phyloP scores from a whole-genome alignment of 139 green algal species.

The Tetratostichococcus sp. region DNA sequence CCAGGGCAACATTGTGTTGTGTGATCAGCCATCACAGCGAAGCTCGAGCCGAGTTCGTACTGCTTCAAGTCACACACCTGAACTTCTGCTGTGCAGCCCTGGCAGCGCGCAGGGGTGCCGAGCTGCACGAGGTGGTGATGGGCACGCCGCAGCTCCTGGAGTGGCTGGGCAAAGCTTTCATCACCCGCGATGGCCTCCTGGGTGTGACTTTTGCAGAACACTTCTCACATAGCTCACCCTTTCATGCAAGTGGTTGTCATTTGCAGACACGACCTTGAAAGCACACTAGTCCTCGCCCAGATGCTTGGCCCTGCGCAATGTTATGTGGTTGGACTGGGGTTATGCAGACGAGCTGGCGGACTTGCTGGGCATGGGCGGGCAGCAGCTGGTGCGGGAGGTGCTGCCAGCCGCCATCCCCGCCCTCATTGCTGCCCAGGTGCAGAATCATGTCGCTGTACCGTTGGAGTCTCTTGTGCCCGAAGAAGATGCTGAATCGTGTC shows the following conservation, averaged over 20 bases:
- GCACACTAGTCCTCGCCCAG: too few relatives aligned
- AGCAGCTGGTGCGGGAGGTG: conserved; percentile 19
- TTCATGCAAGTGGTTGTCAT: too few relatives aligned
- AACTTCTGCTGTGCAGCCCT: conserved; percentile 18
- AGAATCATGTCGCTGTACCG: background rate
- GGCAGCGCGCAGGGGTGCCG: conserved; percentile 1
- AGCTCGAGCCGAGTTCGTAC: too few relatives aligned
- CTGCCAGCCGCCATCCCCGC: conserved; percentile 22
- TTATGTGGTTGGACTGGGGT: too few relatives aligned
- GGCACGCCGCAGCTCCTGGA: conserved; percentile 25
- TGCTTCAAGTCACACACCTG: background rate
- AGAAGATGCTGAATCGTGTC: too few relatives aligned
- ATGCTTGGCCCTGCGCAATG: too few relatives aligned
- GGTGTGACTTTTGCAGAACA: conserved; percentile 16
- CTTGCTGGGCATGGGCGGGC: conserved; percentile 18
- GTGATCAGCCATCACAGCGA: too few relatives aligned
- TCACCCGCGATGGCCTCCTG: conserved; percentile 21
- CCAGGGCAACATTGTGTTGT: too few relatives aligned
- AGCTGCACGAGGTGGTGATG: conserved; percentile 28
- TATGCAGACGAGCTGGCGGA: conserved; percentile 9
- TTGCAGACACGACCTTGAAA: too few relatives aligned
- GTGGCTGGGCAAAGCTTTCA: conserved; percentile 29
- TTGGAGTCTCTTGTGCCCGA: too few relatives aligned
- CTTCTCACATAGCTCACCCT: too few relatives aligned
- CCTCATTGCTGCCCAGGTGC: conserved; percentile 6